Evolutionary conservation across 257 asterid species (phyloP).

Genomic region (Capsicum rhomboideum): DNA sequence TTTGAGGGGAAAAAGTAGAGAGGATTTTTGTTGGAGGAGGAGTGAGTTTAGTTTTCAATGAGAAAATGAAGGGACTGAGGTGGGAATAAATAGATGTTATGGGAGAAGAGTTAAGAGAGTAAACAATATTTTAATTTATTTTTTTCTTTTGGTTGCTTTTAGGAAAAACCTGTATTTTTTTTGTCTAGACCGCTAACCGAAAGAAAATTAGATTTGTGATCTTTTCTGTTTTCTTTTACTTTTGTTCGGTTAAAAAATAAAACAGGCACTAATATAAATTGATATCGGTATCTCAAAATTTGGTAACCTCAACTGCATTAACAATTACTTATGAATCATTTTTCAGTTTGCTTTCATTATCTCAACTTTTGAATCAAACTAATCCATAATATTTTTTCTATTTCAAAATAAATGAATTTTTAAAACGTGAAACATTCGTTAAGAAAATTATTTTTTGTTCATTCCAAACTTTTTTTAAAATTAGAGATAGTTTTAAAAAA

Average conservation of each 20-base stretch:
- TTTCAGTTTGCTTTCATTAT: no score
- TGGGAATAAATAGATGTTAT: not conserved
- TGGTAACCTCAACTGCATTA: no score
- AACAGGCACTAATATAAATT: no score
- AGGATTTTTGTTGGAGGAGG: not conserved
- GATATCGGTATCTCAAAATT: no score
- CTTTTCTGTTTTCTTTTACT: not conserved
- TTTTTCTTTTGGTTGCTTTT: not conserved
- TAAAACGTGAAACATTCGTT: no score
- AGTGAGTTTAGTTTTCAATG: not conserved
- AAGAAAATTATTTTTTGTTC: no score
- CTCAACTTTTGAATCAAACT: no score
- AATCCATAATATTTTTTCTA: no score
- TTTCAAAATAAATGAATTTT: no score
- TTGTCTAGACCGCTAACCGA: not conserved
- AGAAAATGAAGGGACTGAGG: not conserved
- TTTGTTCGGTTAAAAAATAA: not conserved
- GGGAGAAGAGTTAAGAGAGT: not conserved
- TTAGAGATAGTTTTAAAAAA: no score
- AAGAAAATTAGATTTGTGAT: not conserved
- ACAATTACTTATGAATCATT: no score
- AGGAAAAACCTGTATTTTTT: not conserved
- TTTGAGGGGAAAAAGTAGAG: not conserved
- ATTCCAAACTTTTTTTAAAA: no score
- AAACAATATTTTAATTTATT: not conserved